Percentiles rank a stretch among this genome's conserved stretches.
Conservation (phyloP, 2,329 filamentous ascomycete genomes). For the Fusarium virguliforme region DNA sequence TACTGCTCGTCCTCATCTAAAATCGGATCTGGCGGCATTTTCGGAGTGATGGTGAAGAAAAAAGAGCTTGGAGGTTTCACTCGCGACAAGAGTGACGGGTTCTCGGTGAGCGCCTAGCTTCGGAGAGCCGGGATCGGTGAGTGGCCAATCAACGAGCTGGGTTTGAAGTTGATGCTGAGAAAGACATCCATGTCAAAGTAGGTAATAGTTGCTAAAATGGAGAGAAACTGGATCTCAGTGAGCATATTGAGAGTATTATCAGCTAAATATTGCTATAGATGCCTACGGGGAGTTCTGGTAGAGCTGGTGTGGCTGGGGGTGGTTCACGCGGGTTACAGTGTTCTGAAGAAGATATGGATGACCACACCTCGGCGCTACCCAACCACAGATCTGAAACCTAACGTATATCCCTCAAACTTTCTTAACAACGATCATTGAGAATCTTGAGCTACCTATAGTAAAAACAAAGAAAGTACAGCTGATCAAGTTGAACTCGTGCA, state of each 20-base stretch:
- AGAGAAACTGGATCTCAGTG: neutral
- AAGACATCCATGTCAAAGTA: neutral
- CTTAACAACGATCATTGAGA: neutral
- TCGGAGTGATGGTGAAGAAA: conserved; percentile 30
- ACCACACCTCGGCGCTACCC: neutral
- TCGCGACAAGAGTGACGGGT: conserved; percentile 20
- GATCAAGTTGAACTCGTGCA: neutral
- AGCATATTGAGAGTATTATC: neutral
- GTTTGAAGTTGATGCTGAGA: neutral
- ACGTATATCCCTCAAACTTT: neutral
- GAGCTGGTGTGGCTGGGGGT: conserved; percentile 1
- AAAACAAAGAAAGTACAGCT: neutral
- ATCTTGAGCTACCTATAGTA: neutral
- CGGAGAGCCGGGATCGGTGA: conserved; percentile 27
- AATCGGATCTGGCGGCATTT: conserved; percentile 62
- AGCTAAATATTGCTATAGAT: neutral
- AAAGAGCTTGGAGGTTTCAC: neutral
- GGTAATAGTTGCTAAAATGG: neutral
- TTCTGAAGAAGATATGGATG: neutral
- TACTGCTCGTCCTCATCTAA: conserved; percentile 72
- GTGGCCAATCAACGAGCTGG: conserved; percentile 37
- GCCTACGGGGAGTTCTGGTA: neutral
- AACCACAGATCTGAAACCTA: neutral
- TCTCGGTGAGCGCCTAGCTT: conserved; percentile 21
- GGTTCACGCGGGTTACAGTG: neutral